A percentile compares a stretch with the other conserved stretches of the same genome.
These are phyloP conservation scores for Pythium brachiatum DNA, from an alignment of 352 stramenopile genomes.

Conservation along the genomic window DNA sequence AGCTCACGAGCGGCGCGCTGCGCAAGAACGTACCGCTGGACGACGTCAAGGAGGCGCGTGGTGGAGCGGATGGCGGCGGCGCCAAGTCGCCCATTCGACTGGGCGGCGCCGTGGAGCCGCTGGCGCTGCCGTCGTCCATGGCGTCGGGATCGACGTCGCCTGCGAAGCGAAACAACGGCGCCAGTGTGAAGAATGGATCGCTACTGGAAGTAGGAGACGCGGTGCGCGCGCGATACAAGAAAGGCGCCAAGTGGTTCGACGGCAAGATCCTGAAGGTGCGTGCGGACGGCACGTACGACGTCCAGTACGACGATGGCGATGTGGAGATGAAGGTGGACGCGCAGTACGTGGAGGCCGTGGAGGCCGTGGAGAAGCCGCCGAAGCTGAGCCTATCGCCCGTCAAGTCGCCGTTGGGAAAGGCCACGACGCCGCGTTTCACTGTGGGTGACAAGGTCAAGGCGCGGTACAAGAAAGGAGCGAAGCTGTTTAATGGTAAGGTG, in stretches of 20 bases:
- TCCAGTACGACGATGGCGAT: conserved; percentile 71
- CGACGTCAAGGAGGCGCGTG: conserved; percentile 49
- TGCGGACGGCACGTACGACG: conserved; percentile 64
- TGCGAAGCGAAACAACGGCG: not conserved
- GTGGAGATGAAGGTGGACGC: conserved; percentile 36
- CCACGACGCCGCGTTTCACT: conserved; percentile 1
- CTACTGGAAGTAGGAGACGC: conserved; percentile 26
- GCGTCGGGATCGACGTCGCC: not conserved
- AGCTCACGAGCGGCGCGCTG: conserved; percentile 50
- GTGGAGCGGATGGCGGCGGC: conserved; percentile 19
- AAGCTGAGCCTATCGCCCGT: conserved; percentile 21
- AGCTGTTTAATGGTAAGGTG: conserved; percentile 52
- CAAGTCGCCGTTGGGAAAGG: conserved; percentile 15
- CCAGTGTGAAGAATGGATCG: not conserved
- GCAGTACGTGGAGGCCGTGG: conserved; percentile 16
- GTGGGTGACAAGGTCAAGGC: conserved; percentile 38
- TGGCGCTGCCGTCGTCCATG: conserved; percentile 18
- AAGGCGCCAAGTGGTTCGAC: conserved; percentile 42
- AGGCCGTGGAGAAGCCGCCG: conserved; percentile 4
- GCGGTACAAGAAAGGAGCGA: conserved; percentile 45
- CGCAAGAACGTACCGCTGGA: conserved; percentile 67
- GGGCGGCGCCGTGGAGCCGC: conserved; percentile 1
- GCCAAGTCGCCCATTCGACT: conserved; percentile 50
- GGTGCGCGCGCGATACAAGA: conserved; percentile 48
- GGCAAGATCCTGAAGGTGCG: conserved; percentile 52